These are phyloP conservation scores for Apostasia ramifera DNA, from an alignment of 106 monocot species.

Conservation along the genomic window DNA sequence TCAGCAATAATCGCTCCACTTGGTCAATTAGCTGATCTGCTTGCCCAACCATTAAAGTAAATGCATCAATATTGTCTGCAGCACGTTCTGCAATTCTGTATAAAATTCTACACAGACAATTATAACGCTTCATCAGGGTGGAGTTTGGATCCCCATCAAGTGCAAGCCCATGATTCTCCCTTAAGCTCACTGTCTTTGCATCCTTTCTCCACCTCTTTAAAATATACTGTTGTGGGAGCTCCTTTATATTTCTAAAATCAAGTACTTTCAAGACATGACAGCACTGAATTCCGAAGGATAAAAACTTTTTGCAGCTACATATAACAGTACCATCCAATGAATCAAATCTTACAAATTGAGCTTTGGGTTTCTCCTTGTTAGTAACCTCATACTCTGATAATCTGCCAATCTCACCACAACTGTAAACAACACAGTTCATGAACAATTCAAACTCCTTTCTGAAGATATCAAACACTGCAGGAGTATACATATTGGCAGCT, in stretches of 20 bases:
- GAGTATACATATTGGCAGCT: conserved; percentile 53
- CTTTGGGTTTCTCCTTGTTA: conserved; percentile 35
- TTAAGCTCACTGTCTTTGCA: conserved; percentile 33
- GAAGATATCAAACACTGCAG: conserved; percentile 47
- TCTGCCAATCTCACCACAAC: conserved; percentile 46
- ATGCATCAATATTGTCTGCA: conserved; percentile 51
- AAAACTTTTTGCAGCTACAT: conserved; percentile 65
- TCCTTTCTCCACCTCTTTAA: conserved; percentile 71
- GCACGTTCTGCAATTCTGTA: conserved; percentile 64
- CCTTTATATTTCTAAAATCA: conserved; percentile 57
- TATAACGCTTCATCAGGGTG: conserved; percentile 32
- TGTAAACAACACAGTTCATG: conserved; percentile 47
- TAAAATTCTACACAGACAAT: conserved; percentile 42
- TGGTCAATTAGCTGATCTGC: conserved; percentile 58
- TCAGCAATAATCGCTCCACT: conserved; percentile 49
- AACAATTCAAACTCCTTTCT: conserved; percentile 52
- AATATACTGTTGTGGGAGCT: conserved; percentile 46
- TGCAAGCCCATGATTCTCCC: conserved; percentile 27
- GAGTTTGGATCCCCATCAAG: conserved; percentile 27
- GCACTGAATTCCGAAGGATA: conserved; percentile 46
- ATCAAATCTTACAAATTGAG: conserved; percentile 61
- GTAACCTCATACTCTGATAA: conserved; percentile 45
- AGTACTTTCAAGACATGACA: conserved; percentile 67
- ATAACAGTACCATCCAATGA: conserved; percentile 35
- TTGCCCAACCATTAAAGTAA: conserved; percentile 47